phyloP scores from a whole-genome alignment of 2,329 filamentous ascomycete species.

The Colletotrichum paranaense region DNA sequence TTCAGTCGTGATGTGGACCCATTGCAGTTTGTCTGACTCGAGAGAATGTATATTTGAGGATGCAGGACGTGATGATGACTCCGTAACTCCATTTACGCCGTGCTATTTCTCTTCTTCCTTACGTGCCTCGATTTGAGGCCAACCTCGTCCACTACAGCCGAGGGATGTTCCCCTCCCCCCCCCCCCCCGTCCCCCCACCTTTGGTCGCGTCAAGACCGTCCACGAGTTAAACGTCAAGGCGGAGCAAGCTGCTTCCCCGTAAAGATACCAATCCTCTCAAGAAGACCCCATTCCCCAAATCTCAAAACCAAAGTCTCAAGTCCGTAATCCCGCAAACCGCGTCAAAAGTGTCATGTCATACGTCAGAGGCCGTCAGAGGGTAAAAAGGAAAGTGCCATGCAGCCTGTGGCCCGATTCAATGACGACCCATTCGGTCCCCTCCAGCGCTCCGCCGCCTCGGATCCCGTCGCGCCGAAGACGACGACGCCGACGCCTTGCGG shows the following conservation, averaged over 20 bases:
- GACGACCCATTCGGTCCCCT: constrained; percentile 33
- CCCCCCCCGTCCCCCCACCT: too few species aligned
- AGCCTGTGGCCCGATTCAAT: background rate
- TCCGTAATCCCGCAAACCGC: background rate
- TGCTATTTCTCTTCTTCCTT: background rate
- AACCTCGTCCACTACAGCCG: too few species aligned
- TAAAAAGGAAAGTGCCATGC: too few species aligned
- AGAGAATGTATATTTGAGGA: background rate
- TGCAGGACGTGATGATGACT: background rate
- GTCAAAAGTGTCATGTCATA: too few species aligned
- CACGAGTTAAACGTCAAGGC: background rate
- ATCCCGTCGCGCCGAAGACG: constrained; percentile 17
- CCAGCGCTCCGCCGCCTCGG: constrained; percentile 31
- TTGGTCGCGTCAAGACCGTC: background rate
- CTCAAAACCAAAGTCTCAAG: background rate
- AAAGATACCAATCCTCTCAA: background rate
- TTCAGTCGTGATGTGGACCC: too few species aligned
- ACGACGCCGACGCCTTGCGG: constrained; percentile 28
- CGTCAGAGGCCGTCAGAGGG: too few species aligned
- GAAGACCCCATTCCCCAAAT: background rate
- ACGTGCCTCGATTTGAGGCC: too few species aligned
- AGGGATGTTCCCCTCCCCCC: too few species aligned
- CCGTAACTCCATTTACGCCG: background rate
- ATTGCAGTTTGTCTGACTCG: background rate
- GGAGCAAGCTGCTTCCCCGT: background rate